Evolutionary conservation across 139 green algal species (phyloP).

Genomic region (Chlamydomonas eustigma): DNA sequence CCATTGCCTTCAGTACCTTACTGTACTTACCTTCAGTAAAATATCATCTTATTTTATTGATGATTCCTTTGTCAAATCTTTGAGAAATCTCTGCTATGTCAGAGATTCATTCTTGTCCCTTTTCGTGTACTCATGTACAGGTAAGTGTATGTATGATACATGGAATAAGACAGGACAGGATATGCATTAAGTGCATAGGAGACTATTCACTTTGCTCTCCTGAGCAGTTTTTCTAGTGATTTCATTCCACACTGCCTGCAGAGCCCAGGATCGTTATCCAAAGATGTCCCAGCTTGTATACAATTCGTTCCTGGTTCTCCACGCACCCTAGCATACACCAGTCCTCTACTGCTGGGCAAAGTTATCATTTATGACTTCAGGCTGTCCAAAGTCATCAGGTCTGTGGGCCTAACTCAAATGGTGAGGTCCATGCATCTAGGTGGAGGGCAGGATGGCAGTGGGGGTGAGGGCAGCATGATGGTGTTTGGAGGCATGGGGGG

Average conservation of each 20-base stretch:
- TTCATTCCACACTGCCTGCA: not conserved
- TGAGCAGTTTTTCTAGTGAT: too few species aligned
- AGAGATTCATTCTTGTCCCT: too few species aligned
- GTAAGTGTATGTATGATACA: too few species aligned
- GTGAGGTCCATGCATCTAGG: slow-evolving; percentile 17
- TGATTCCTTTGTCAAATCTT: too few species aligned
- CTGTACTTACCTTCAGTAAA: too few species aligned
- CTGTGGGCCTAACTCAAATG: slow-evolving; percentile 27
- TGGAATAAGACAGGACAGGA: too few species aligned
- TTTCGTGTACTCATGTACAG: too few species aligned
- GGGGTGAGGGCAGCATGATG: slow-evolving; percentile 14
- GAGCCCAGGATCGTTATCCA: slow-evolving; percentile 14
- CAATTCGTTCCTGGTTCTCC: slow-evolving; percentile 20
- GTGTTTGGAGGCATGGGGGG: slow-evolving; percentile 23
- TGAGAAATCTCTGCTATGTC: too few species aligned
- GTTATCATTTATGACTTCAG: slow-evolving; percentile 37
- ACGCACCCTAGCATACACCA: slow-evolving; percentile 27
- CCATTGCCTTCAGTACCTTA: too few species aligned
- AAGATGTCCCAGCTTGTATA: slow-evolving; percentile 30
- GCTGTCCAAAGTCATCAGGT: slow-evolving; percentile 22
- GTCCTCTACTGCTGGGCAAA: slow-evolving; percentile 29
- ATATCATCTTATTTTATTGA: too few species aligned
- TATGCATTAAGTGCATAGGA: too few species aligned
- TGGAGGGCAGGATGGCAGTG: not conserved
- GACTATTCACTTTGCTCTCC: too few species aligned